phyloP scores from a whole-genome alignment of 768 basidiomycete species.

The Sutorius australiensis region DNA sequence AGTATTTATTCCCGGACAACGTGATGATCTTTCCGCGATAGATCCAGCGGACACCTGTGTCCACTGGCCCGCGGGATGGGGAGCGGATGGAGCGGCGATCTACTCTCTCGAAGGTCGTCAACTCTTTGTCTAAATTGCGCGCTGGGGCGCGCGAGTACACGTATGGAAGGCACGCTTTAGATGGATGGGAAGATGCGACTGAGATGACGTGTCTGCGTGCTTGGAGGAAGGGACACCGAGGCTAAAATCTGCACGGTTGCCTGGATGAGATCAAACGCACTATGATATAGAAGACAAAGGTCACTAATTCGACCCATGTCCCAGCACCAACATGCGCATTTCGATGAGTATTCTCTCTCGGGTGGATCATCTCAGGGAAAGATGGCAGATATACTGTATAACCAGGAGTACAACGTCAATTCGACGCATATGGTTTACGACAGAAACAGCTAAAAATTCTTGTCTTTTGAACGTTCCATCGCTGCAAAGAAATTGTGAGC shows the following conservation, averaged over 20 bases:
- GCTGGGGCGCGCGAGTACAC: neutral
- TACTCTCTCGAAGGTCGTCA: no score
- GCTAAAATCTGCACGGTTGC: neutral
- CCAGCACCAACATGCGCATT: neutral
- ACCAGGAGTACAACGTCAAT: neutral
- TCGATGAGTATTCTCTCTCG: neutral
- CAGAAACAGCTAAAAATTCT: constrained; percentile 8
- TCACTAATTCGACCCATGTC: neutral
- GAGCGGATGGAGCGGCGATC: no score
- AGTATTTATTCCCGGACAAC: no score
- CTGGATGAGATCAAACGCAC: neutral
- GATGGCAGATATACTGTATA: neutral
- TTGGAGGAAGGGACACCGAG: neutral
- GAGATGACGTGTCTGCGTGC: neutral
- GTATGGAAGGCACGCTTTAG: constrained; percentile 2
- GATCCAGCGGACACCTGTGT: no score
- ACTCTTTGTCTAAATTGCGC: neutral
- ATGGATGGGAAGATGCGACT: constrained; percentile 3
- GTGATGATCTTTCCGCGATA: no score
- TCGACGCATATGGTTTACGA: neutral
- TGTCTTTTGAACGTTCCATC: constrained; percentile 34
- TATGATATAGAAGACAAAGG: neutral
- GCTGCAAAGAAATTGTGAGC: constrained; percentile 15
- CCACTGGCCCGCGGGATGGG: no score
- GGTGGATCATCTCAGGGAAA: neutral